phyloP scores from a whole-genome alignment of 176 grass and related monocot species.

The Oryza glumipatula region DNA sequence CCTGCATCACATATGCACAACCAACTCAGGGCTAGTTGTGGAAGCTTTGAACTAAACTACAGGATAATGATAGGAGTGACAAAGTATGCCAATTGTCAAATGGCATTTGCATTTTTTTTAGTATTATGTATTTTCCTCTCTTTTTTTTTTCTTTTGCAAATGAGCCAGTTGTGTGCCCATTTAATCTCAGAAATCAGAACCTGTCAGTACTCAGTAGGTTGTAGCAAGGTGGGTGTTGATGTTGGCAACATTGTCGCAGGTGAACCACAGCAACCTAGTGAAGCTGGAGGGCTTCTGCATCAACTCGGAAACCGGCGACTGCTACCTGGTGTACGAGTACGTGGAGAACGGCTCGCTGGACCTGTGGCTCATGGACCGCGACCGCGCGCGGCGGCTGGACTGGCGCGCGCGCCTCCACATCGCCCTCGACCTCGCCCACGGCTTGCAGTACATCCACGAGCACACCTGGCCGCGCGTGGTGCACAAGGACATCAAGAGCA shows the following conservation, averaged over 20 bases:
- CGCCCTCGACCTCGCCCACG: slow-evolving; percentile 89
- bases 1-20: not conserved
- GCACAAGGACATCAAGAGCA: slow-evolving; percentile 99
- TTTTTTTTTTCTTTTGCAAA: not conserved
- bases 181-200: not conserved
- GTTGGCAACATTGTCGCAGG: slow-evolving; percentile 36
- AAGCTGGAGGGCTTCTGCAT: slow-evolving; percentile 99
- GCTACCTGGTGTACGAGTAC: slow-evolving; percentile 95
- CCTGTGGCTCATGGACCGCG: slow-evolving; percentile 57
- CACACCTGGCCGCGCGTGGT: slow-evolving; percentile 99
- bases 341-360: slow-evolving; percentile 94
- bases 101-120: not conserved
- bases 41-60: not conserved
- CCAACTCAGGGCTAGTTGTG: not conserved
- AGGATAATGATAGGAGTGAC: not conserved
- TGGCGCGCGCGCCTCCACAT: slow-evolving; percentile 82
- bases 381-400: slow-evolving; percentile 42
- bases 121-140: too few species aligned
- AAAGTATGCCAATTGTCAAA: not conserved
- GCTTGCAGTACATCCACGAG: slow-evolving; percentile 98
- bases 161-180: not conserved
- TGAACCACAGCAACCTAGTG: slow-evolving; percentile 96
- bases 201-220: too few species aligned
- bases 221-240: not conserved
- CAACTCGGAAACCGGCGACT: slow-evolving; percentile 67